These are phyloP conservation scores for Eutrema salsugineum DNA, from an alignment of 441 rosid genomes.

Conservation along the genomic window DNA sequence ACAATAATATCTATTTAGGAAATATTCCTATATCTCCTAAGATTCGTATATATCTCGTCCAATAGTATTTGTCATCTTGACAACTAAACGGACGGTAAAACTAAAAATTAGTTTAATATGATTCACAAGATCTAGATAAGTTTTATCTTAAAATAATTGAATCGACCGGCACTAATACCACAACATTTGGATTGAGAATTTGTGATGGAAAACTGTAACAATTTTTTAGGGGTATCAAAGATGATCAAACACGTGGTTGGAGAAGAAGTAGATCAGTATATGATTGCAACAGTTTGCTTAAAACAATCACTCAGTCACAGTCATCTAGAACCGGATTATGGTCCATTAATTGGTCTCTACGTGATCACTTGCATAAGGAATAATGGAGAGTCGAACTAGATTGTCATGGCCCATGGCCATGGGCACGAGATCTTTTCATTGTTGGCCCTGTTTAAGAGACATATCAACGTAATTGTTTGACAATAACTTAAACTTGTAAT, in stretches of 20 bases:
- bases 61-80: not conserved
- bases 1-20: too few relatives aligned
- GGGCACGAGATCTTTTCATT: not conserved
- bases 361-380: constrained; percentile 7
- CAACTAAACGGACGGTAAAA: not conserved
- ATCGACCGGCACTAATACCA: not conserved
- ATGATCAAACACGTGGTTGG: constrained; percentile 21
- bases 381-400: not conserved
- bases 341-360: not conserved
- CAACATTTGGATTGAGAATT: not conserved
- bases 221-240: not conserved
- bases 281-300: constrained; percentile 17
- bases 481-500: not conserved
- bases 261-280: not conserved
- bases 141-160: not conserved
- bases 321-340: constrained; percentile 16
- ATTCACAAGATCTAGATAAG: not conserved
- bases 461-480: not conserved
- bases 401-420: too few relatives aligned
- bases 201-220: not conserved
- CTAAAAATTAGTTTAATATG: not conserved
- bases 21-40: too few relatives aligned
- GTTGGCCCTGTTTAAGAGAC: constrained; percentile 9
- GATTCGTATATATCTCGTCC: too few relatives aligned
- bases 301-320: constrained; percentile 1